Evolutionary conservation across 257 asterid species (phyloP).

Genomic region (Ocimum tenuiflorum): DNA sequence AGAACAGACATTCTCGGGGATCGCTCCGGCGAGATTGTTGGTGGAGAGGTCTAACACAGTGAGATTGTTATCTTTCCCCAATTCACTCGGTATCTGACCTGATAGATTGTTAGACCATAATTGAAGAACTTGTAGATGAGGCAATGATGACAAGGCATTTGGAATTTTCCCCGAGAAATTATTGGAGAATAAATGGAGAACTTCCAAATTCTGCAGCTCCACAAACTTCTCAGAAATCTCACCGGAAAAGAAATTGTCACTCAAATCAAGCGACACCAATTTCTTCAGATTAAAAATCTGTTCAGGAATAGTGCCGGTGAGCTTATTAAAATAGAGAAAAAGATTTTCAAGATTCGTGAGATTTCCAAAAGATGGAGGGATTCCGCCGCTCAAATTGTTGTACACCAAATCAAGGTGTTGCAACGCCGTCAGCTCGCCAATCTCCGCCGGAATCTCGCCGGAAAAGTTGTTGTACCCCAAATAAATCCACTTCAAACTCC

Average conservation of each 20-base stretch:
- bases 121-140: conserved; percentile 66
- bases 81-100: conserved; percentile 54
- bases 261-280: conserved; percentile 64
- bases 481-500: conserved; percentile 50
- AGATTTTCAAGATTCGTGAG: conserved; percentile 59
- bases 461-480: conserved; percentile 79
- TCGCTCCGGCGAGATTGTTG: conserved; percentile 56
- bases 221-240: conserved; percentile 46
- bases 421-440: conserved; percentile 42
- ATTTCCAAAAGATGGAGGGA: conserved; percentile 69
- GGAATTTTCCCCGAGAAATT: conserved; percentile 69
- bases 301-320: conserved; percentile 54
- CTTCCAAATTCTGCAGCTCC: conserved; percentile 41
- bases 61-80: conserved; percentile 58
- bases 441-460: conserved; percentile 56
- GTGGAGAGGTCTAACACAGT: conserved; percentile 73
- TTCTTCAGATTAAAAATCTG: conserved; percentile 43
- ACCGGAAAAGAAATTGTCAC: conserved; percentile 62
- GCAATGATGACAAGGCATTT: conserved; percentile 39
- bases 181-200: conserved; percentile 73
- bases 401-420: conserved; percentile 68
- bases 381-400: conserved; percentile 73
- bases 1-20: conserved; percentile 51
- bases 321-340: conserved; percentile 64
- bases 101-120: conserved; percentile 64